Percentiles rank a stretch among this genome's conserved stretches.
phyloP scores from a whole-genome alignment of 352 stramenopile species.

The Plasmopara halstedii region DNA sequence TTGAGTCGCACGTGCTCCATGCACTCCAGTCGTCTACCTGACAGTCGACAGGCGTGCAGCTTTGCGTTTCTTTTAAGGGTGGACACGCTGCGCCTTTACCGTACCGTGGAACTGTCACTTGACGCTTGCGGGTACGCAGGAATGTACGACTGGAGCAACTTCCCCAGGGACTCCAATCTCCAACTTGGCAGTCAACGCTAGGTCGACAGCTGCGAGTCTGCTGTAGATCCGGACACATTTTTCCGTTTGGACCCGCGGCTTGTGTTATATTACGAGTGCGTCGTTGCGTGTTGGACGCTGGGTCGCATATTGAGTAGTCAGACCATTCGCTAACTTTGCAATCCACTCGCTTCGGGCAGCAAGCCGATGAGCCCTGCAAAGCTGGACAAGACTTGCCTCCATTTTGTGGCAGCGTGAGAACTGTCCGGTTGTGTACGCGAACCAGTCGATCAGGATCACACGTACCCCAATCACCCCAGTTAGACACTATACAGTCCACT shows the following conservation, averaged over 20 bases:
- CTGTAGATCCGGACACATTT: conserved; percentile 26
- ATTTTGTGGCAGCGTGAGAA: conserved; percentile 18
- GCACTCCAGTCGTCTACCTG: conserved; percentile 31
- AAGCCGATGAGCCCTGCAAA: conserved; percentile 25
- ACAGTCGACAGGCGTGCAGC: conserved; percentile 43
- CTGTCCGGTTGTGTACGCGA: conserved; percentile 23
- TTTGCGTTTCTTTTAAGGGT: conserved; percentile 20
- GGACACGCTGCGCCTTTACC: conserved; percentile 34
- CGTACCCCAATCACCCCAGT: conserved; percentile 28
- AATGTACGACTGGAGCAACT: conserved; percentile 25
- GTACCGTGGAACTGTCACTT: conserved; percentile 22
- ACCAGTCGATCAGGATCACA: conserved; percentile 21
- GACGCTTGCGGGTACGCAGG: conserved; percentile 30
- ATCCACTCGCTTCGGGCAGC: conserved; percentile 32
- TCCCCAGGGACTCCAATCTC: conserved; percentile 39
- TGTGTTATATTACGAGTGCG: conserved; percentile 34
- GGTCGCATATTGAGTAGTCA: conserved; percentile 34
- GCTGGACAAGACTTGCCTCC: conserved; percentile 29
- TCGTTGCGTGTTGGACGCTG: conserved; percentile 35
- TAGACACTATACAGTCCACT: conserved; percentile 35
- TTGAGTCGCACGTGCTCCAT: conserved; percentile 33
- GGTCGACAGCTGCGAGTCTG: conserved; percentile 31
- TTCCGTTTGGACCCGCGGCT: conserved; percentile 27
- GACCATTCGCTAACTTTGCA: conserved; percentile 48
- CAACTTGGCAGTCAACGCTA: conserved; percentile 47